Base-by-base conservation (phyloP, 331 rosid species). In the Rosa hybrid region DNA sequence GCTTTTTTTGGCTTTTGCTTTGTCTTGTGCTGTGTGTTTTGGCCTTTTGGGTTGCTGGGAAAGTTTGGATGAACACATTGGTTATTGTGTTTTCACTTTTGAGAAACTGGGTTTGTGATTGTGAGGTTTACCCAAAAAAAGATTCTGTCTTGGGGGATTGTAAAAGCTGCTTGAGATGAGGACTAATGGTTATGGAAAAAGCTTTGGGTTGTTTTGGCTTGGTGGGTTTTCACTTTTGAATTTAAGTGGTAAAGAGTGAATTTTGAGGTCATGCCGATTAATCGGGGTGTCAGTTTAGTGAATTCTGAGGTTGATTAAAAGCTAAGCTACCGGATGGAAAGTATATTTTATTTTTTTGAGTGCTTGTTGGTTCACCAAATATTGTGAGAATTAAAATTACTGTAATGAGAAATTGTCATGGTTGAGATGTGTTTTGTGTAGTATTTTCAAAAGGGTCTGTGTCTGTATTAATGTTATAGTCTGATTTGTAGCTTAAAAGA, bases 31-130 rank as follows among this genome's bases (percentile, higher is more conserved):
- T 75, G 11, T 75, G 11, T 20, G 6, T 56, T 0, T 65, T 18
- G 34, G 4, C 12, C n/a, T 51, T 34, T 78, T 78, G 46, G 57
- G 53, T 39, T 67, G 56, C 27, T 78, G 53, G 23, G 75, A 77
- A 77, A 77, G 54, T 67, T 34, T 78, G 65, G 81, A 39, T 67
- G 34, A 50, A 59, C 64, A 63, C 46, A 59, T 27, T 20, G 8
- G 20, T 34, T 53, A 0, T 11, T 38, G 77, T 68, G 67, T 73
- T 16, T 74, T 20, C 65, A 49, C 48, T 30, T 50, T 17, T 30
- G 59, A 71, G 75, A 27, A 30, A 16, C 3, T 73, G 48, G 34
- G 77, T 27, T 49, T 51, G 12, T 51, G 64, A 27, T 39, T 74
- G 12, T 56, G 68, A 39, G 51, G 30, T 18, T 73, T 67, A 34